Percentiles rank a stretch among this genome's conserved stretches.
phyloP scores from a whole-genome alignment of 352 stramenopile species.

The Globisporangium lucens region DNA sequence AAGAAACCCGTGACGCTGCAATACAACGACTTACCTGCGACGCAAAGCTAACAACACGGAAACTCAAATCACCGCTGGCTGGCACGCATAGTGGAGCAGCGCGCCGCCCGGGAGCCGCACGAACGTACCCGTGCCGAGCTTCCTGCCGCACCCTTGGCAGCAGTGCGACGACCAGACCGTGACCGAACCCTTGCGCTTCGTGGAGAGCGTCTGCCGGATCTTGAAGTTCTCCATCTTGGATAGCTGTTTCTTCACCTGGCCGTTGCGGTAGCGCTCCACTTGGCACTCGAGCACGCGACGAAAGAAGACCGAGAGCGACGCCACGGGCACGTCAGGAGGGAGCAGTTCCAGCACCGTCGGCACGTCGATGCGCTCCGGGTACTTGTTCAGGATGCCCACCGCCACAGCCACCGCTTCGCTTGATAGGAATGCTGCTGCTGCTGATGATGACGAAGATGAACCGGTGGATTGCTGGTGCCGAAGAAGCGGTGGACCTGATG shows the following conservation, averaged over 20 bases:
- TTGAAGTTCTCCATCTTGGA: conserved; percentile 89
- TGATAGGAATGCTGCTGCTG: conserved; percentile 17
- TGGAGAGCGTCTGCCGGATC: conserved; percentile 58
- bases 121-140: conserved; percentile 67
- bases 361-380: conserved; percentile 80
- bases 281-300: conserved; percentile 70
- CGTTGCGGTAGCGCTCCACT: conserved; percentile 70
- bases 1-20: conserved; percentile 61
- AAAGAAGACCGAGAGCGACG: conserved; percentile 59
- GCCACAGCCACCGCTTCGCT: conserved; percentile 64
- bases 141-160: conserved; percentile 68
- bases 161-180: conserved; percentile 74
- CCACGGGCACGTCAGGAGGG: conserved; percentile 47
- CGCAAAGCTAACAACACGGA: background rate
- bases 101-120: conserved; percentile 55
- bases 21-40: conserved; percentile 30
- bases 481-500: conserved; percentile 20
- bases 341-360: conserved; percentile 72
- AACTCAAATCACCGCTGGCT: conserved; percentile 24
- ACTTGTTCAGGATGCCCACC: conserved; percentile 79
- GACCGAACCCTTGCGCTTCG: conserved; percentile 65
- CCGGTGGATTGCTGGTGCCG: conserved; percentile 26
- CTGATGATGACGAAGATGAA: background rate
- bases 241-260: conserved; percentile 83
- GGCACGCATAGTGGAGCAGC: conserved; percentile 77